Evolutionary conservation across 2,329 filamentous ascomycete species (phyloP).

Genomic region (Penicillium vulpinum): DNA sequence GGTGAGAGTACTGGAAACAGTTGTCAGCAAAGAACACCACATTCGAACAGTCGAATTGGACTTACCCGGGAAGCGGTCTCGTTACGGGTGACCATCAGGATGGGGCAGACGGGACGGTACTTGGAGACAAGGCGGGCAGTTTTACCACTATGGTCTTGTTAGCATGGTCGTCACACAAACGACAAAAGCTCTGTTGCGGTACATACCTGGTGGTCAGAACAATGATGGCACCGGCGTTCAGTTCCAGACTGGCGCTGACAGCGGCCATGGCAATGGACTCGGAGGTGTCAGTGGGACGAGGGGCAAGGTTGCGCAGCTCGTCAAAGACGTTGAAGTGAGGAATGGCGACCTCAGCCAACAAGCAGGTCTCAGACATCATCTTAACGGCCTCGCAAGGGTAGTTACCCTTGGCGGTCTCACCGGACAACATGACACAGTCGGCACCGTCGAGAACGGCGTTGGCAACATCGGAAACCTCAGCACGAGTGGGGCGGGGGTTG

Average conservation of each 20-base stretch:
- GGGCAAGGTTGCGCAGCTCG: slow-evolving; percentile 81
- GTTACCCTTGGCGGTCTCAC: slow-evolving; percentile 96
- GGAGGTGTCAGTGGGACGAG: slow-evolving; percentile 79
- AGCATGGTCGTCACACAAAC: slow-evolving; percentile 17
- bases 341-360: slow-evolving; percentile 95
- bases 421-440: slow-evolving; percentile 99
- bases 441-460: slow-evolving; percentile 97
- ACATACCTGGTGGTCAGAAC: slow-evolving; percentile 84
- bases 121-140: slow-evolving; percentile 96
- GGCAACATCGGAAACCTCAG: slow-evolving; percentile 97
- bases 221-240: slow-evolving; percentile 94
- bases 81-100: slow-evolving; percentile 98
- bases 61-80: slow-evolving; percentile 70
- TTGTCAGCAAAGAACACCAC: slow-evolving; percentile 17
- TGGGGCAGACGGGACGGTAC: slow-evolving; percentile 97
- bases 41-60: slow-evolving; percentile 13
- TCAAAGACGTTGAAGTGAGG: slow-evolving; percentile 96
- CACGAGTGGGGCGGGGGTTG: slow-evolving; percentile 96
- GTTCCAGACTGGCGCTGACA: slow-evolving; percentile 90
- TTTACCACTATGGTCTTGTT: slow-evolving; percentile 62
- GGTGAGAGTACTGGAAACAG: slow-evolving; percentile 68
- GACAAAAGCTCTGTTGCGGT: neutral
- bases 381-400: slow-evolving; percentile 90
- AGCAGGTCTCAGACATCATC: slow-evolving; percentile 98
- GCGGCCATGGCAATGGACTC: slow-evolving; percentile 98